Percentiles rank a stretch among this genome's conserved stretches.
phyloP scores from a whole-genome alignment of 192 early-diverging fungal species.

The Jimgerdemannia flammicorona region DNA sequence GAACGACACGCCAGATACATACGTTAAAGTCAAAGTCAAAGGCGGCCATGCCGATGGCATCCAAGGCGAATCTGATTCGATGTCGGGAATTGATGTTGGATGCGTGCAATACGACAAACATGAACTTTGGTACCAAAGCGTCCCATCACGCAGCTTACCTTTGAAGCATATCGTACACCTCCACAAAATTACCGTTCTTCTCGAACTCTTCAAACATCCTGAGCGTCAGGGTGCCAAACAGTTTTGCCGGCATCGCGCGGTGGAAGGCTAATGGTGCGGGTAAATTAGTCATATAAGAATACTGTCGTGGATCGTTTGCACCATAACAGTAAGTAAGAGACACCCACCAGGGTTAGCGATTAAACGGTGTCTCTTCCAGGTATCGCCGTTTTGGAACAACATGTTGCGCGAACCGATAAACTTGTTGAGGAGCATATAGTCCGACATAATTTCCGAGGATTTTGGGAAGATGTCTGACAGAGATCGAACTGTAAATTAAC shows the following conservation, averaged over 20 bases:
- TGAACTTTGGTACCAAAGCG: no score
- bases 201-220: conserved; percentile 2
- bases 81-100: no score
- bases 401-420: neutral
- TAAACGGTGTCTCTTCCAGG: neutral
- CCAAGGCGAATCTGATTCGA: conserved; percentile 10
- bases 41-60: conserved; percentile 10
- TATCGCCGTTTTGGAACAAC: neutral
- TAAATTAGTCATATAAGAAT: no score
- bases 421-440: neutral
- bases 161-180: conserved; percentile 12
- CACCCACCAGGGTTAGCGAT: neutral
- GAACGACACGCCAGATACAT: neutral
- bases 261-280: conserved; percentile 12
- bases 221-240: conserved; percentile 18
- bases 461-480: neutral
- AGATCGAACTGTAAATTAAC: neutral
- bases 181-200: conserved; percentile 1
- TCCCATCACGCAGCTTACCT: no score
- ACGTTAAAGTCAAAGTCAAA: conserved; percentile 14
- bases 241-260: conserved; percentile 19
- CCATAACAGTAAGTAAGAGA: no score
- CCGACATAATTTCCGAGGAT: neutral
- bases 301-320: no score
- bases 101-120: no score